phyloP scores from a whole-genome alignment of 2,329 filamentous ascomycete species.

The Colletotrichum magnum region DNA sequence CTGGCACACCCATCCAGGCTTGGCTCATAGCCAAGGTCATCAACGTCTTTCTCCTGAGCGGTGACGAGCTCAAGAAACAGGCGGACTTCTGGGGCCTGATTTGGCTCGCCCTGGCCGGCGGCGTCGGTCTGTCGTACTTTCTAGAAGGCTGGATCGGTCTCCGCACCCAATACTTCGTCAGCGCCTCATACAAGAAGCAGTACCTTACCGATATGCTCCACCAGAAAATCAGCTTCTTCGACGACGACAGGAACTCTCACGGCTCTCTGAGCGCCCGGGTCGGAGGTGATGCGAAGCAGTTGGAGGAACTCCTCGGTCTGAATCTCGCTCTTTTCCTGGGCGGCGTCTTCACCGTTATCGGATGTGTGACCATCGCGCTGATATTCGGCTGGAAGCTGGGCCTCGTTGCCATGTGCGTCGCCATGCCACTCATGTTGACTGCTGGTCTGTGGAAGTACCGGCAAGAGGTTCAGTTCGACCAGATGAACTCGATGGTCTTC shows the following conservation, averaged over 20 bases:
- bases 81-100: conserved; percentile 49
- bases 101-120: conserved; percentile 49
- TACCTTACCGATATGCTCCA: conserved; percentile 49
- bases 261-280: conserved; percentile 47
- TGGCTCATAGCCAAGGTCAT: conserved; percentile 49
- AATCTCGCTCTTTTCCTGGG: conserved; percentile 49
- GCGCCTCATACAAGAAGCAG: conserved; percentile 41
- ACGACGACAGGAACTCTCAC: conserved; percentile 48
- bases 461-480: conserved; percentile 68
- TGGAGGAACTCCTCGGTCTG: conserved; percentile 51
- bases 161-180: conserved; percentile 35
- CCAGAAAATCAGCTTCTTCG: conserved; percentile 49
- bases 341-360: conserved; percentile 48
- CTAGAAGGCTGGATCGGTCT: conserved; percentile 44
- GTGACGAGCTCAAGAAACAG: conserved; percentile 29
- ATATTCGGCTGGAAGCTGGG: conserved; percentile 55
- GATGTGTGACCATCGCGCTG: conserved; percentile 48
- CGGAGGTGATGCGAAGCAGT: conserved; percentile 48
- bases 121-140: conserved; percentile 48
- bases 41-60: conserved; percentile 44
- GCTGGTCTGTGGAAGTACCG: conserved; percentile 57
- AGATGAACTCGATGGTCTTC: conserved; percentile 71
- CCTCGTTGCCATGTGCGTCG: conserved; percentile 53
- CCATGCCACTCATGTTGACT: conserved; percentile 51
- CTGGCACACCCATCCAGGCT: conserved; percentile 47